Evolutionary conservation across 306 rosid genomes (phyloP).

Genomic region (Vigna nakashimae): DNA sequence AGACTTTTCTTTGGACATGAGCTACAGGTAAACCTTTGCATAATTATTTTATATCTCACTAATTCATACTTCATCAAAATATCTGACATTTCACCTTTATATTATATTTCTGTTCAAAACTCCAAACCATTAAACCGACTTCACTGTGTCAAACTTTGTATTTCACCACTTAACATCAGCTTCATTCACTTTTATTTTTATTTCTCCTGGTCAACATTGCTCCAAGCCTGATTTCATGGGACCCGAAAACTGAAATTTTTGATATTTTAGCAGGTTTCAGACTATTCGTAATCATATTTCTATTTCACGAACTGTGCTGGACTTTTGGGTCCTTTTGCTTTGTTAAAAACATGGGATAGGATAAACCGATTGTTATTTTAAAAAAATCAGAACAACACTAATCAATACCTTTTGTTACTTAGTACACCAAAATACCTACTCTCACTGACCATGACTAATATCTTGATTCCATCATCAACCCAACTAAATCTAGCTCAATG

Average conservation of each 20-base stretch:
- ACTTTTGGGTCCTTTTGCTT: too few relatives aligned
- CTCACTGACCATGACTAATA: too few relatives aligned
- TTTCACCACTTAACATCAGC: background rate
- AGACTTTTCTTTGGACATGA: background rate
- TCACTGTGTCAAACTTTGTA: background rate
- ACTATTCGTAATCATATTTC: background rate
- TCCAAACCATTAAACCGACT: background rate
- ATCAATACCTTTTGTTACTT: too few relatives aligned
- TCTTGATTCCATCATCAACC: too few relatives aligned
- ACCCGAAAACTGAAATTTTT: background rate
- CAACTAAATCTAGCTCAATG: too few relatives aligned
- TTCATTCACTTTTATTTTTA: background rate
- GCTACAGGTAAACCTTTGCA: background rate
- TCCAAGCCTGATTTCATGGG: background rate
- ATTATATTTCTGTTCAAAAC: constrained; percentile 7
- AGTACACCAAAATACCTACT: too few relatives aligned
- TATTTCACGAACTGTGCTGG: background rate
- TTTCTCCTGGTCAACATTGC: background rate
- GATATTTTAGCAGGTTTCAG: constrained; percentile 2
- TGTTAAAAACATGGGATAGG: too few relatives aligned
- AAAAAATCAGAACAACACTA: too few relatives aligned
- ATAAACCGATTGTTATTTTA: too few relatives aligned
- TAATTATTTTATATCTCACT: background rate
- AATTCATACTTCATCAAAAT: background rate
- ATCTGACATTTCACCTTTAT: background rate